Evolutionary conservation across 768 basidiomycete species (phyloP).

Genomic region (Clitopilus passeckerianus): DNA sequence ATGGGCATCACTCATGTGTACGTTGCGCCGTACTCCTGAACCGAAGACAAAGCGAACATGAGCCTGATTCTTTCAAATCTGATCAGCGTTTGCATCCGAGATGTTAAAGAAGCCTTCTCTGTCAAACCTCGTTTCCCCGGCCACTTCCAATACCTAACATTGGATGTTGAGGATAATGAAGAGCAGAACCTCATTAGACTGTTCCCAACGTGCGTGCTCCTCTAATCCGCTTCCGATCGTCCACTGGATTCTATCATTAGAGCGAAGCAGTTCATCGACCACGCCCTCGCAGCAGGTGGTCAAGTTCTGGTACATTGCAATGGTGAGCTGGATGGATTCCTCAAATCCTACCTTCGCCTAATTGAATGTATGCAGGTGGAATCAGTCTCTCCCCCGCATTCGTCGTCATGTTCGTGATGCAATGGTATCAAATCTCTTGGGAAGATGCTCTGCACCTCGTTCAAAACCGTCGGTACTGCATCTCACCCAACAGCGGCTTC

Average conservation of each 20-base stretch:
- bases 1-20: conserved; percentile 85
- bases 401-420: conserved; percentile 93
- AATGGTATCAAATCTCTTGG: conserved; percentile 74
- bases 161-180: conserved; percentile 89
- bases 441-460: conserved; percentile 87
- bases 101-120: conserved; percentile 86
- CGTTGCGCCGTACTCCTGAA: conserved; percentile 10
- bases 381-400: conserved; percentile 86
- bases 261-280: conserved; percentile 72
- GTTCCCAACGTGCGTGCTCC: conserved; percentile 68
- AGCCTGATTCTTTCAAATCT: conserved; percentile 7
- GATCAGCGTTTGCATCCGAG: conserved; percentile 79
- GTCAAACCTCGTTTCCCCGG: conserved; percentile 83
- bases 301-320: conserved; percentile 88
- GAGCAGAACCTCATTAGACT: conserved; percentile 92
- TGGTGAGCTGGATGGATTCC: conserved; percentile 37
- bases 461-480: conserved; percentile 89
- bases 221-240: neutral
- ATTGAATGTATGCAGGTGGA: conserved; percentile 47
- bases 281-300: conserved; percentile 58
- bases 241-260: conserved; percentile 27
- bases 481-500: conserved; percentile 90
- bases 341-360: neutral
- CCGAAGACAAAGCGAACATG: conserved; percentile 7
- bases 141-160: conserved; percentile 68